These are phyloP conservation scores for Aspergillus fumigatus DNA, from an alignment of 2,329 filamentous ascomycete genomes.

Conservation along the genomic window DNA sequence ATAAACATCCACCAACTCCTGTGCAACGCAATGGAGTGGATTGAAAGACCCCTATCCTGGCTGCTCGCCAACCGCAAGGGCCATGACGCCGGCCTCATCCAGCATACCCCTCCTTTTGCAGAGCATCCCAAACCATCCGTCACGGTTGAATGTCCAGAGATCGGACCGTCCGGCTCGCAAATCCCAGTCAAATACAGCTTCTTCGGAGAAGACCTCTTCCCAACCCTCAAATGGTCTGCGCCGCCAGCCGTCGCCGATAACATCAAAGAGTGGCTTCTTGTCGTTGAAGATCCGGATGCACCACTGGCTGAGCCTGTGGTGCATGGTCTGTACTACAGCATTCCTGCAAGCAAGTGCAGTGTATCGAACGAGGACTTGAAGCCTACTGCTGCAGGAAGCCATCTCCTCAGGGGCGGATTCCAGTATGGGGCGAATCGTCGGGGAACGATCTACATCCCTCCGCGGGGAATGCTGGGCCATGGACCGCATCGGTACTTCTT, in stretches of 20 bases:
- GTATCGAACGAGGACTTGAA: constrained; percentile 37
- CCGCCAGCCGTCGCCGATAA: constrained; percentile 14
- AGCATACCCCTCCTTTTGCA: too few relatives aligned
- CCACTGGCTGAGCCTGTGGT: constrained; percentile 43
- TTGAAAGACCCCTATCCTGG: too few relatives aligned
- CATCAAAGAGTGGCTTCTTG: constrained; percentile 46
- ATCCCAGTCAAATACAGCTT: too few relatives aligned
- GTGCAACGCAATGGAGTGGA: too few relatives aligned
- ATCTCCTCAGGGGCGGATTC: constrained; percentile 40
- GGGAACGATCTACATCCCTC: constrained; percentile 42
- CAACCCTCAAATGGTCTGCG: constrained; percentile 40
- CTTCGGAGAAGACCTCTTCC: constrained; percentile 25
- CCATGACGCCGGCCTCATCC: too few relatives aligned
- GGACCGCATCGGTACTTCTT: constrained; percentile 52
- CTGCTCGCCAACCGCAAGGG: too few relatives aligned
- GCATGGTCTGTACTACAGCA: constrained; percentile 44
- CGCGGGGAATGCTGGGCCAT: constrained; percentile 47
- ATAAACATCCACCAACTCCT: too few relatives aligned
- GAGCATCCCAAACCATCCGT: too few relatives aligned
- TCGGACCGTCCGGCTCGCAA: too few relatives aligned
- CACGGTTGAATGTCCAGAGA: too few relatives aligned
- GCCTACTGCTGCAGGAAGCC: constrained; percentile 18
- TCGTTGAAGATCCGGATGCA: constrained; percentile 47
- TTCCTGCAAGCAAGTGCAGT: constrained; percentile 31
- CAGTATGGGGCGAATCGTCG: constrained; percentile 43